Conservation (phyloP, 2,329 filamentous ascomycete species). For the Cladosporium velox region DNA sequence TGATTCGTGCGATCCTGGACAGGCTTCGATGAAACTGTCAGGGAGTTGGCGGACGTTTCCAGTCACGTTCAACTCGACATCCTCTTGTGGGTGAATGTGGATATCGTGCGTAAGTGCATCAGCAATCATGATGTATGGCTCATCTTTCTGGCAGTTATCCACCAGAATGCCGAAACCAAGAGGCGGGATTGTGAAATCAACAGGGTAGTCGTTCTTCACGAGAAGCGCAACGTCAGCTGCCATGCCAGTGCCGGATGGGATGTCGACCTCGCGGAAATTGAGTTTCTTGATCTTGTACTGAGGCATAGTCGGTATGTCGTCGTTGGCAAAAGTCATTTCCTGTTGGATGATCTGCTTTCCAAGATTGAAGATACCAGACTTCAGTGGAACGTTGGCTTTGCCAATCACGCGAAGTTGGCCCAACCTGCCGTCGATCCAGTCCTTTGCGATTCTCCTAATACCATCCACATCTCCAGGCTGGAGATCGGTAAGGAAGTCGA, state of each 20-base stretch:
- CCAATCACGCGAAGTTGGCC: constrained; percentile 70
- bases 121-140: constrained; percentile 76
- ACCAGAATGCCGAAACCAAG: constrained; percentile 84
- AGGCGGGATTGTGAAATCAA: constrained; percentile 74
- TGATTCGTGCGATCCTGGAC: constrained; percentile 75
- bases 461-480: constrained; percentile 74
- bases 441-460: constrained; percentile 77
- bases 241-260: constrained; percentile 64
- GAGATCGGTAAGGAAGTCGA: constrained; percentile 79
- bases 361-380: constrained; percentile 75
- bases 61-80: constrained; percentile 68
- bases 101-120: constrained; percentile 70
- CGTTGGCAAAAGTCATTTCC: constrained; percentile 71
- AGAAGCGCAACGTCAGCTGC: constrained; percentile 75
- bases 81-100: constrained; percentile 65
- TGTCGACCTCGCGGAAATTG: constrained; percentile 71
- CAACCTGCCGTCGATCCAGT: constrained; percentile 82
- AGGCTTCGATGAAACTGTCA: constrained; percentile 68
- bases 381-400: constrained; percentile 71
- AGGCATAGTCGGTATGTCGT: constrained; percentile 74
- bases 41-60: constrained; percentile 75
- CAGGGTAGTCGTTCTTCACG: constrained; percentile 74
- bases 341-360: constrained; percentile 76
- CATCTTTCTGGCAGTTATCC: constrained; percentile 71
- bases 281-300: constrained; percentile 79